Evolutionary conservation across 2,329 filamentous ascomycete species (phyloP), one percentile per base, ranked within the genome.

Genomic region (Colletotrichum lupini): DNA sequence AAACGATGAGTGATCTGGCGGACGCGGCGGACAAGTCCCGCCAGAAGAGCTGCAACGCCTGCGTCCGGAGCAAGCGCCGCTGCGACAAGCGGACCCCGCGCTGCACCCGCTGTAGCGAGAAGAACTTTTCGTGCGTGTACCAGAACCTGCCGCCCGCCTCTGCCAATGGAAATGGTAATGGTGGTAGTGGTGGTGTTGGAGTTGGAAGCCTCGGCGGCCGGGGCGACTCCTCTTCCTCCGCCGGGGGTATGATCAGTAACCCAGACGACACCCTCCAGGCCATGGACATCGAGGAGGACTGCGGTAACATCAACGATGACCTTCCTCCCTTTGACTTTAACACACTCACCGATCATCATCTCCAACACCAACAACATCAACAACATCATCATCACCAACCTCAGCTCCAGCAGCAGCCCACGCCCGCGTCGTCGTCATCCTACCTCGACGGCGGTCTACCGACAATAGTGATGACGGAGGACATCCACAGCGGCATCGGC

Each of bases 21-120:
- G 73, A 75, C 65, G 65, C 61, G 26, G 75, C 76, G 46, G 80
- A 82, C 49, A 81, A 83, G 56, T 90, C 83, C 88, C 80, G 85
- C 72, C 85, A 87, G 76, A 87, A 85, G 82, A 87, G 84, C 80
- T 87, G 85, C 81, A 85, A 87, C 75, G 82, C 84, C 66, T 87
- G 85, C 76, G 85, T 87, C 61, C 81, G 81, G 66, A 83, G 84
- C 77, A 87, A 87, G 78, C 81, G 85, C 62, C 82, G 85, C 72
- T 87, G 85, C 78, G 85, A 87, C 77, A 86, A 87, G 80, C 80
- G 78, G 58, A 79, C 78, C 9, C 85, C 85, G 19, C 78, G 79
- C 58, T 87, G 85, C 77, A 81, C 81, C 26, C 83, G 85, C 64
- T 87, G 85, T 76, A 79, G 79, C 4, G 82, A 81, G 76, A 85